Base-by-base conservation (phyloP, 257 asterid genomes). In the Solanum etuberosum region DNA sequence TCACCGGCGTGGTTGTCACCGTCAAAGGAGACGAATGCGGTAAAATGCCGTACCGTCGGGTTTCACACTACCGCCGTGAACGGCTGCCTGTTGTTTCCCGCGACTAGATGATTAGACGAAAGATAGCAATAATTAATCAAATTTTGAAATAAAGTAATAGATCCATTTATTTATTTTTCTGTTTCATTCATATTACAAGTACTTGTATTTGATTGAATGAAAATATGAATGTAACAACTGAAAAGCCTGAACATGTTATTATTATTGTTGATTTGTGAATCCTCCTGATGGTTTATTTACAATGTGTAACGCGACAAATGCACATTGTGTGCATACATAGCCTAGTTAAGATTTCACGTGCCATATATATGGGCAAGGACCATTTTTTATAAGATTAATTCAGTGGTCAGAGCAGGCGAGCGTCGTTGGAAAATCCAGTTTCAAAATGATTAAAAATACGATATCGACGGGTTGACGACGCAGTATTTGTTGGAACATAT, bases 21-120 rank as follows among this genome's bases (percentile, higher is more conserved):
- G 63, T 63, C 20, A 4, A 85, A 86, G 0, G 89, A 80, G 23
- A 84, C 78, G 34, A 27, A n/a, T 23, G 34, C 63, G 85, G 93
- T 91, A 0, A 88, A 95, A 86, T 95, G 98, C 85, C 93, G 95
- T 3, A 90, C 95, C 76, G 93, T 95, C 5, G 98, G 98, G 10
- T 96, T 95, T 90, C 93, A 91, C 48, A 89, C 93, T 48, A 12
- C 77, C 85, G 87, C 88, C 29, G 91, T 78, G 15, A 89, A 92
- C 86, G 95, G 92, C 85, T 34, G 84, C 35, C 15, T 87, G 11
- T 31, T 86, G 85, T 85, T 90, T 4, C 92, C 92, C 48, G 87
- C 94, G 63, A 42, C 94, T 76, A 93, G 93, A 91, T 92, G 89
- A 92, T 42, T 42, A 67, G 34, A 40, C 29, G 9, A 34, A 23